These are phyloP conservation scores for Quercus alba DNA, from an alignment of 306 rosid genomes.

Conservation along the genomic window DNA sequence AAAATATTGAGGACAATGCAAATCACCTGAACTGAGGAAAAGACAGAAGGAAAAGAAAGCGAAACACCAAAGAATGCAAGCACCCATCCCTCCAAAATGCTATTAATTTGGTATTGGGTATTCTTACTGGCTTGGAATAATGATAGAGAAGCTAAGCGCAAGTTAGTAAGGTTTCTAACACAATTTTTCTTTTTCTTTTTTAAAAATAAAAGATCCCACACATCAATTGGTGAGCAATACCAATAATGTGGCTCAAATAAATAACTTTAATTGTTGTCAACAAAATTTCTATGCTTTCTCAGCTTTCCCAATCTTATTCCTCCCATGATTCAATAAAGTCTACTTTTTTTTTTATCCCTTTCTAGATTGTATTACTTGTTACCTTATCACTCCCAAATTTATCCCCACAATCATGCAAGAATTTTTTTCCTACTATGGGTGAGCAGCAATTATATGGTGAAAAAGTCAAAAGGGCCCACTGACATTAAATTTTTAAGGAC, in stretches of 20 bases:
- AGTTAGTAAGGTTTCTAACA: neutral
- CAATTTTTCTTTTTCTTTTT: neutral
- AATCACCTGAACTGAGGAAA: slow-evolving; percentile 67
- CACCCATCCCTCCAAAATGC: slow-evolving; percentile 51
- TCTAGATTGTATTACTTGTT: neutral
- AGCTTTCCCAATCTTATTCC: too few species aligned
- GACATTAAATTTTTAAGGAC: slow-evolving; percentile 24
- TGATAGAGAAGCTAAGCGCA: slow-evolving; percentile 15
- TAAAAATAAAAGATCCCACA: neutral
- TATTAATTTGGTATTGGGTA: slow-evolving; percentile 21
- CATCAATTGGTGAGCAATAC: neutral
- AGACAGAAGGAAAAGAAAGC: slow-evolving; percentile 43
- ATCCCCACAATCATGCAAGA: neutral
- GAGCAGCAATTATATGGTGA: neutral
- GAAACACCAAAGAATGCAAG: slow-evolving; percentile 25
- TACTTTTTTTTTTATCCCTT: too few species aligned
- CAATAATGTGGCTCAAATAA: neutral
- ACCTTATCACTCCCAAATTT: neutral
- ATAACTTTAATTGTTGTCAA: neutral
- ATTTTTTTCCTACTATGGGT: neutral
- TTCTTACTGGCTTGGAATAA: slow-evolving; percentile 34
- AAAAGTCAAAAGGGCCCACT: slow-evolving; percentile 37
- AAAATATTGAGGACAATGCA: neutral
- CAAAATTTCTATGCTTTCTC: neutral
- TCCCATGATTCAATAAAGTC: too few species aligned